Conservation (phyloP, 148 eudicot species). For the Vaccinium myrtillus region DNA sequence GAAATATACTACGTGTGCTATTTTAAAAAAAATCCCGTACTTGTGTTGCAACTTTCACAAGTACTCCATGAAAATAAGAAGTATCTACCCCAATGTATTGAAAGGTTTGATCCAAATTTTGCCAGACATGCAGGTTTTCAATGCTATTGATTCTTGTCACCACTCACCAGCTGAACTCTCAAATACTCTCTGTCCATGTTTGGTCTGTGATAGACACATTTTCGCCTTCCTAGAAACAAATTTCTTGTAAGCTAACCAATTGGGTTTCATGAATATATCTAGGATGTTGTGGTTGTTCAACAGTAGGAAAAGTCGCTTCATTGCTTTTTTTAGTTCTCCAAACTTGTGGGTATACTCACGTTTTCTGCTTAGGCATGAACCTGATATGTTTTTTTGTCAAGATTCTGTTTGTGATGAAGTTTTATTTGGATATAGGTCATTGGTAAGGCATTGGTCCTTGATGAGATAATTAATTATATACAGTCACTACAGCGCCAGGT, state of each 20-base stretch:
- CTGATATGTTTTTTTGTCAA: neutral
- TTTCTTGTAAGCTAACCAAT: neutral
- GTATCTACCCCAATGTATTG: neutral
- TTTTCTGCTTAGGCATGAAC: neutral
- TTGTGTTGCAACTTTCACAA: slow-evolving; percentile 4
- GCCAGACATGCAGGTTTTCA: neutral
- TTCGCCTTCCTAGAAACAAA: neutral
- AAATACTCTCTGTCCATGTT: neutral
- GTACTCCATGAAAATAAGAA: neutral
- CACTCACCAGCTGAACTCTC: neutral
- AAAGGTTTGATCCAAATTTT: neutral
- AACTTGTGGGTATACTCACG: neutral
- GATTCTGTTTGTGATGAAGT: neutral
- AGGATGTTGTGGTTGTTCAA: neutral
- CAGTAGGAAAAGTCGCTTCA: neutral
- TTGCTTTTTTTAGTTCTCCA: neutral
- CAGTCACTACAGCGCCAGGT: slow-evolving; percentile 94
- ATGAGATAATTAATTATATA: slow-evolving; percentile 91
- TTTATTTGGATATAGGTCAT: slow-evolving; percentile 60
- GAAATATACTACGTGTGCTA: neutral
- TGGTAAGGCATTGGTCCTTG: slow-evolving; percentile 91
- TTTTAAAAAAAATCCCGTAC: neutral
- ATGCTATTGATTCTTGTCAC: neutral
- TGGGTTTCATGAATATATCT: neutral
- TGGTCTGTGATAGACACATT: neutral